Percentiles rank a stretch among this genome's conserved stretches.
Conservation (phyloP, 1,284 basidiomycete species). For the Abortiporus biennis region DNA sequence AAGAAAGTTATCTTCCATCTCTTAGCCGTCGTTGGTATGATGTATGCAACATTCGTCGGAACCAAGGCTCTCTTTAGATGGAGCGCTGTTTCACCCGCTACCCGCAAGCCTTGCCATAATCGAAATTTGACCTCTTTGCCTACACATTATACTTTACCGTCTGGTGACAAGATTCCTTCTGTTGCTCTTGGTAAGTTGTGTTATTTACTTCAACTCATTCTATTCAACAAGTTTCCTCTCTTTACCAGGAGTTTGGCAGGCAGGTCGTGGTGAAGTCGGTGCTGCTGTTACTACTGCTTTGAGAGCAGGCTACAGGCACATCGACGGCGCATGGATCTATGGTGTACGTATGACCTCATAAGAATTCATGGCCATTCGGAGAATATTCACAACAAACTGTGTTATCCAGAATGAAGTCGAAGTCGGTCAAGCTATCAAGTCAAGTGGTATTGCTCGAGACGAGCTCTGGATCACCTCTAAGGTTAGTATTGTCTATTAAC, state of each 20-base stretch:
- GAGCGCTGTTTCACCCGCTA: neutral
- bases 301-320: constrained; percentile 62
- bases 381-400: neutral
- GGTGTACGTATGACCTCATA: constrained; percentile 26
- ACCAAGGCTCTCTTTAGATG: constrained; percentile 1
- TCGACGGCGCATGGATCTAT: constrained; percentile 74
- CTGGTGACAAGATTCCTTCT: constrained; percentile 56
- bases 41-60: constrained; percentile 1
- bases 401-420: constrained; percentile 41
- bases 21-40: constrained; percentile 1
- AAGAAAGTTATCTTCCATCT: constrained; percentile 6
- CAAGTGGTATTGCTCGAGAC: constrained; percentile 33
- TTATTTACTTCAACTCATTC: constrained; percentile 6
- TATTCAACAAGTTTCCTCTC: neutral
- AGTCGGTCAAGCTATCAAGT: constrained; percentile 37
- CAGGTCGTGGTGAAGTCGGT: constrained; percentile 48
- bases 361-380: neutral
- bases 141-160: constrained; percentile 46
- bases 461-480: constrained; percentile 48
- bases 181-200: constrained; percentile 46
- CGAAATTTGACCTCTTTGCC: constrained; percentile 31
- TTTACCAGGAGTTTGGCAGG: constrained; percentile 59
- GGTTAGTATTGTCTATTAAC: constrained; percentile 17
- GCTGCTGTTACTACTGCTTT: constrained; percentile 56
- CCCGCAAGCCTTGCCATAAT: constrained; percentile 4